Evolutionary conservation across 2,329 filamentous ascomycete genomes (phyloP), one percentile per base, ranked within the genome.

Genomic region (Xylaria digitata): DNA sequence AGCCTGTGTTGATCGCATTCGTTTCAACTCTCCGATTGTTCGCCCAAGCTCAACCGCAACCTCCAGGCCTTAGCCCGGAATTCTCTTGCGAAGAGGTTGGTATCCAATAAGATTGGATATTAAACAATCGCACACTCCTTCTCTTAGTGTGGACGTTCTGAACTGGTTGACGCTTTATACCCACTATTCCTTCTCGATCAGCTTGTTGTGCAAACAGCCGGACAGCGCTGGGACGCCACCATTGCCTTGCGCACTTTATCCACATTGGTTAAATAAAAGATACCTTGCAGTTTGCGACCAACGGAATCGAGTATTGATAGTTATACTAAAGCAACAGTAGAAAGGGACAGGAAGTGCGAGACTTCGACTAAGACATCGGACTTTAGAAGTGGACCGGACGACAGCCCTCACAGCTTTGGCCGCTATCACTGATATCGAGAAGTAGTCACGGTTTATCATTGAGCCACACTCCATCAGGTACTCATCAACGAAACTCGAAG

Each of bases 1-100:
- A 60, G 65, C 59, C 68, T 72, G 74, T 76, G 75, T 76, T 75
- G 74, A 76, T 74, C 76, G 72, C 75, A 75, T 73, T 75, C 72
- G 62, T 72, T 75, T 68, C 66, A 56, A 66, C 53, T 48, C 45
- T 19, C 21, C 62, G 52, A 63, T 43, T 59, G 37, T 48, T 48
- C 48, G 63, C 26, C 46, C 64, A 56, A 42, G 34, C 63, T 59
- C 32, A 57, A 59, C 57, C 62, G 59, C 56, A 66, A 66, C 68
- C 53, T 59, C 67, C 68, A 70, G 62, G 65, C 67, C 70, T 67
- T 57, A 61, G 48, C 66, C 68, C 70, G 55, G 65, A 56, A 71
- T 70, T 57, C 56, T 54, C 48, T 70, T 40, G 52, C 57, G 37
- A 66, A 68, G 65, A 70, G 57, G 58, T 63, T 71, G 50, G 66